These are phyloP conservation scores for Lactarius hengduanensis DNA, from an alignment of 768 basidiomycete genomes.

Conservation along the genomic window DNA sequence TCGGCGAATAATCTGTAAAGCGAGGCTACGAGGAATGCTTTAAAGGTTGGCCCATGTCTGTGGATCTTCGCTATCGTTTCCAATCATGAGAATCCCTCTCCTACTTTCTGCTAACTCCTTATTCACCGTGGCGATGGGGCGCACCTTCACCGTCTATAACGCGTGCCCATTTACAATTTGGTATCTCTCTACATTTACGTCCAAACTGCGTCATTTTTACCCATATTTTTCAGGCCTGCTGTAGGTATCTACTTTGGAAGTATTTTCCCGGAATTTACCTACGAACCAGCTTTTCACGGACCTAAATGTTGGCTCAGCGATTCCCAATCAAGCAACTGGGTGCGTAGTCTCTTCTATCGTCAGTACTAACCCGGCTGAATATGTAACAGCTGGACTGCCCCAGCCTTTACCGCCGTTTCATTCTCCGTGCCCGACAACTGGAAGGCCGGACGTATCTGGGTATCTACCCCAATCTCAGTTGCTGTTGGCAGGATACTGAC, in stretches of 20 bases:
- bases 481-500: neutral
- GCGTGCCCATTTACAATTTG: conserved; percentile 45
- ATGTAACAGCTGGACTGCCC: conserved; percentile 34
- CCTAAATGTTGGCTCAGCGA: conserved; percentile 34
- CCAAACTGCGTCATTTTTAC: neutral
- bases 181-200: conserved; percentile 30
- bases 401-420: conserved; percentile 32
- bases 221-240: conserved; percentile 32
- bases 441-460: conserved; percentile 43
- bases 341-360: neutral
- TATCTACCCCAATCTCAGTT: conserved; percentile 12
- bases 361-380: neutral
- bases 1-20: neutral
- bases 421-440: conserved; percentile 43
- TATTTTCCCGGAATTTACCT: neutral
- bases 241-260: conserved; percentile 26
- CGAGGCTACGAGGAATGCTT: neutral
- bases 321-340: conserved; percentile 36
- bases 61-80: neutral
- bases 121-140: conserved; percentile 17
- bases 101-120: conserved; percentile 1
- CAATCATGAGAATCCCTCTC: neutral
- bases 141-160: conserved; percentile 44
- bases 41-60: neutral
- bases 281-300: conserved; percentile 36